phyloP scores from a whole-genome alignment of 768 basidiomycete genomes.

The Roridomyces roridus region DNA sequence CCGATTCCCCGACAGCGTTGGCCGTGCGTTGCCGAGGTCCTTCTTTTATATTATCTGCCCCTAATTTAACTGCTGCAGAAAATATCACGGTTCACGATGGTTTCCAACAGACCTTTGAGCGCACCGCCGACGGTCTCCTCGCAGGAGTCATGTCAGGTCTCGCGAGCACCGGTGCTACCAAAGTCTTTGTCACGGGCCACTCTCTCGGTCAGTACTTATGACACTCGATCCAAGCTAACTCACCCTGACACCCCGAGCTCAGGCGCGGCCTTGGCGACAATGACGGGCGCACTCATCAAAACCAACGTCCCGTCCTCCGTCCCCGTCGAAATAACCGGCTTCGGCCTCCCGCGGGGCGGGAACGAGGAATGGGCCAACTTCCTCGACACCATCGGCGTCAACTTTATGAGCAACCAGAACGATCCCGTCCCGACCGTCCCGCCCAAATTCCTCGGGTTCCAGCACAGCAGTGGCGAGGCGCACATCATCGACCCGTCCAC shows the following conservation, averaged over 20 bases:
- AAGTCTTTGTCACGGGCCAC: slow-evolving; percentile 48
- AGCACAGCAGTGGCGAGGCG: slow-evolving; percentile 43
- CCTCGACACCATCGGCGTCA: slow-evolving; percentile 40
- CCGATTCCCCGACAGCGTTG: neutral
- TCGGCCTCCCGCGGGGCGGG: slow-evolving; percentile 52
- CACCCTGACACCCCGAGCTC: too few species aligned
- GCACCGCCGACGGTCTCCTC: slow-evolving; percentile 42
- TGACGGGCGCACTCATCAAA: slow-evolving; percentile 49
- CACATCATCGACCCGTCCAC: slow-evolving; percentile 38
- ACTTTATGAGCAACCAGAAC: slow-evolving; percentile 44
- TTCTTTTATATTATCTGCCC: neutral
- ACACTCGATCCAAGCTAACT: neutral
- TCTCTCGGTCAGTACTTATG: slow-evolving; percentile 37
- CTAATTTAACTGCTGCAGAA: slow-evolving; percentile 17
- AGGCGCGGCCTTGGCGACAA: slow-evolving; percentile 52
- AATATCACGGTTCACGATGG: slow-evolving; percentile 45
- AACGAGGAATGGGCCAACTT: slow-evolving; percentile 51
- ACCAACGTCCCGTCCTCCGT: slow-evolving; percentile 41
- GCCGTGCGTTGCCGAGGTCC: neutral
- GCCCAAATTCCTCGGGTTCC: slow-evolving; percentile 41
- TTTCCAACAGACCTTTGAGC: slow-evolving; percentile 45
- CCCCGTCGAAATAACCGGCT: slow-evolving; percentile 40
- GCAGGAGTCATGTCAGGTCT: slow-evolving; percentile 37
- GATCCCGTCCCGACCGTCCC: slow-evolving; percentile 51
- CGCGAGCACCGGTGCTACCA: slow-evolving; percentile 34